Base-by-base conservation (phyloP, 805 yeast genomes). In the Wickerhamiella qilinensis region DNA sequence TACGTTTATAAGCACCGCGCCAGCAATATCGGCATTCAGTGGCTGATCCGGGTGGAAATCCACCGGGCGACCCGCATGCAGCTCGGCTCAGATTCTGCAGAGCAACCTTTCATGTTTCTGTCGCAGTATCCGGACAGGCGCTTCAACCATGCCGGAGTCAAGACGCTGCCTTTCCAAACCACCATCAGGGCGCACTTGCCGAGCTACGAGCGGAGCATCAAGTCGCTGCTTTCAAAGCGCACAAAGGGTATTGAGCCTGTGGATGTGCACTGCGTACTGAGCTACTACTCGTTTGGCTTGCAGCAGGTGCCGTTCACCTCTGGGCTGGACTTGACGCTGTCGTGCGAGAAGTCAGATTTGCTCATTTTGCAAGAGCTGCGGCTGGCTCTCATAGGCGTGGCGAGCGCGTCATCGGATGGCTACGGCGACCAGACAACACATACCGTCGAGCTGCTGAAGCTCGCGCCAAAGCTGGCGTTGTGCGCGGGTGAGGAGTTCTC, bases 1-100 rank as follows among this genome's bases (percentile, higher is more conserved):
- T 38, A 32, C 28, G 40, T 36, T 22, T 38, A 33, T 19, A 32
- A 32, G 15, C 40, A 36, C 7, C 36, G 20, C 7, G 36, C 32
- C 25, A 24, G 28, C 11, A 33, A 34, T 3, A 33, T 30, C 19
- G 40, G 40, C 6, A 38, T 38, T 22, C 30, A 27, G 15, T 38
- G 40, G 40, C 35, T 38, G 3, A 34, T 38, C 17, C 36, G 36
- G 7, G 6, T 24, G 18, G 18, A 15, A 3, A n/a, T n/a, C n/a
- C n/a, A n/a, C n/a, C n/a, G n/a, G n/a, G n/a, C n/a, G n/a, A n/a
- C n/a, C n/a, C n/a, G n/a, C n/a, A n/a, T n/a, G n/a, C n/a, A n/a
- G n/a, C n/a, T n/a, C n/a, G n/a, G n/a, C n/a, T n/a, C n/a, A n/a
- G 33, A 38, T 16, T 15, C 27, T 4, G 36, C 24, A 14, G 40